phyloP scores from a whole-genome alignment of 1,284 basidiomycete species.

The Irpex sp. region DNA sequence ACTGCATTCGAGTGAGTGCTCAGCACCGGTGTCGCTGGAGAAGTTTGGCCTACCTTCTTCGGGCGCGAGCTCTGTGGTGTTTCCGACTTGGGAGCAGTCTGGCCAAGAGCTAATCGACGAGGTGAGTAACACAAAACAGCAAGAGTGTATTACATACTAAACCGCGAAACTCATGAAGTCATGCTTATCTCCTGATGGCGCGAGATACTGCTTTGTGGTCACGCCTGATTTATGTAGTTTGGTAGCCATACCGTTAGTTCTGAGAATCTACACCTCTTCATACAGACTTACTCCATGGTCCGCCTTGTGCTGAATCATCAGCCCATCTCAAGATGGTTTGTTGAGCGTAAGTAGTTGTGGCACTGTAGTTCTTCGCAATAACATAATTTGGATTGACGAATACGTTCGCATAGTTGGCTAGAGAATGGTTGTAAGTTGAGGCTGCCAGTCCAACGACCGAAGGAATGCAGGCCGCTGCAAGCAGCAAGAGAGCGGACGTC shows the following conservation, averaged over 20 bases:
- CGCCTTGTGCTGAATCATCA: constrained; percentile 1
- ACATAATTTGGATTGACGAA: constrained; percentile 51
- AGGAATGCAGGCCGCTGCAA: not conserved
- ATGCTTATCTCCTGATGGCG: not conserved
- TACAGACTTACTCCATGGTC: constrained; percentile 5
- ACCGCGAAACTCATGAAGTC: constrained; percentile 37
- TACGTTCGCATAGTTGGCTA: constrained; percentile 47
- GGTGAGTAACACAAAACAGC: not conserved
- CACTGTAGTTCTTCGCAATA: constrained; percentile 35
- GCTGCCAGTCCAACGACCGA: not conserved
- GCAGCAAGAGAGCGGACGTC: constrained; percentile 1
- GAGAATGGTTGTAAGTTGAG: constrained; percentile 17
- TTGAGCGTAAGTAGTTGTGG: constrained; percentile 38
- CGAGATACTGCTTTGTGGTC: constrained; percentile 36
- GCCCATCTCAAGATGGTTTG: constrained; percentile 14
- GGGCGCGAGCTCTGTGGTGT: constrained; percentile 41
- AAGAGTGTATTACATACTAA: constrained; percentile 38
- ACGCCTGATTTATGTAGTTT: constrained; percentile 37
- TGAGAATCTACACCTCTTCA: not conserved
- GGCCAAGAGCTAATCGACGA: constrained; percentile 40
- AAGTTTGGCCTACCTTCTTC: constrained; percentile 35
- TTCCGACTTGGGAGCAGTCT: constrained; percentile 38
- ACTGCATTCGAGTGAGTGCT: constrained; percentile 27
- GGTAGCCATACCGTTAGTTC: not conserved
- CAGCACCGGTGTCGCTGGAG: not conserved